Percentiles rank a stretch among this genome's conserved stretches.
Conservation (phyloP, 2,329 filamentous ascomycete species). For the Dactylellina parvicollis region DNA sequence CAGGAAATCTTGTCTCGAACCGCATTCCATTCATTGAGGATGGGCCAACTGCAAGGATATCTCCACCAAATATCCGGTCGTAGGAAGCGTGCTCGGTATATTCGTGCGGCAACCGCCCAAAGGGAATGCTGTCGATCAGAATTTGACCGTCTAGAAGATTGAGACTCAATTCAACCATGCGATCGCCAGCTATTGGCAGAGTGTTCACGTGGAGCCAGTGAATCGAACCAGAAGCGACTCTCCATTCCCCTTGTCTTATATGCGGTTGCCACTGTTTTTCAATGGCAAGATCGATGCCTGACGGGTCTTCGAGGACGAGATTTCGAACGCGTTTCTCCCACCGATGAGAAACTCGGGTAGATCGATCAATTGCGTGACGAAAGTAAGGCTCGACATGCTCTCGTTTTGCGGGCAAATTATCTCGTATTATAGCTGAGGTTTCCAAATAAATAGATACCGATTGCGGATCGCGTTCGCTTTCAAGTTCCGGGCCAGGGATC, state of each 20-base stretch:
- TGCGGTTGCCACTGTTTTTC: slow-evolving; percentile 58
- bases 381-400: slow-evolving; percentile 56
- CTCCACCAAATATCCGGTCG: slow-evolving; percentile 63
- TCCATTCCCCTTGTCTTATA: slow-evolving; percentile 56
- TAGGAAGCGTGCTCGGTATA: slow-evolving; percentile 64
- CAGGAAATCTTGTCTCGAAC: slow-evolving; percentile 58
- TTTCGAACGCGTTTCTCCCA: slow-evolving; percentile 38
- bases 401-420: slow-evolving; percentile 45
- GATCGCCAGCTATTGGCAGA: neutral
- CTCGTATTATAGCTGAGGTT: slow-evolving; percentile 40
- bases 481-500: neutral
- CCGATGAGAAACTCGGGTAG: slow-evolving; percentile 53
- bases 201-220: slow-evolving; percentile 60
- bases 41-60: slow-evolving; percentile 61
- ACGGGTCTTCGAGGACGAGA: slow-evolving; percentile 51
- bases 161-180: slow-evolving; percentile 60
- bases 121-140: slow-evolving; percentile 66
- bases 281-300: slow-evolving; percentile 57
- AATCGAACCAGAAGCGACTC: slow-evolving; percentile 55
- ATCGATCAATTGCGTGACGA: slow-evolving; percentile 37
- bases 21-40: slow-evolving; percentile 60
- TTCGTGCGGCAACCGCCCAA: slow-evolving; percentile 64
- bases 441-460: slow-evolving; percentile 34
- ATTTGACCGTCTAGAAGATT: slow-evolving; percentile 67
- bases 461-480: slow-evolving; percentile 24